Evolutionary conservation across 257 asterid genomes (phyloP), one percentile per base, ranked within the genome.

Genomic region (Solanum etuberosum): DNA sequence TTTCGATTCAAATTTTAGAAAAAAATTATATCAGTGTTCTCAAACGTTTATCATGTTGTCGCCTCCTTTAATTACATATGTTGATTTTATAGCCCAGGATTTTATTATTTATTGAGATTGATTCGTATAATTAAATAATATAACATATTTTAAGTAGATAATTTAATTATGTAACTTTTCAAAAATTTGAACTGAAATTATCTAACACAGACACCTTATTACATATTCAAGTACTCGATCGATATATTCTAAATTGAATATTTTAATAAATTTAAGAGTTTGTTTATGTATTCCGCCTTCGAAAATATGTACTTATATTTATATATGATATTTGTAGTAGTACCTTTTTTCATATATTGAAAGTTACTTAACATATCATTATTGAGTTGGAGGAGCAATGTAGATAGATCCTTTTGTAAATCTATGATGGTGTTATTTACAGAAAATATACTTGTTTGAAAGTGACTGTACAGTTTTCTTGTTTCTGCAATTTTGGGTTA

Each of bases 401-500:
- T 15, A 15, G 84, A 78, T 43, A 43, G 63, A 78, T 43, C 38
- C 32, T 78, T 76, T 40, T 78, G 84, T 43, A 42, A 38, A 43
- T 78, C 84, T 78, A 78, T 78, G 84, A 43, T 27, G 40, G 2
- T 78, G 65, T 78, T 43, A 78, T 78, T 78, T 78, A 25, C 43
- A 78, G 84, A 78, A 78, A 43, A 78, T 78, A 78, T 43, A 27
- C 18, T 78, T 29, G n/a, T 43, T 43, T 78, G 84, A 78, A 78
- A 78, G 27, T 27, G 84, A 78, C 84, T 78, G 63, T 40, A 43
- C 38, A 42, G 7, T 43, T 43, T 27, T 18, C 15, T 18, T 43
- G 27, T 4, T 29, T 43, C 65, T 78, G n/a, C 38, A 78, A 43
- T 14, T 78, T 78, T 10, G 63, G 84, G 16, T 14, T 43, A 7